Percentiles rank a stretch among this genome's conserved stretches.
Evolutionary conservation across 371 early-diverging fungal species (phyloP).

Genomic region (Dentiscutata heterogama): DNA sequence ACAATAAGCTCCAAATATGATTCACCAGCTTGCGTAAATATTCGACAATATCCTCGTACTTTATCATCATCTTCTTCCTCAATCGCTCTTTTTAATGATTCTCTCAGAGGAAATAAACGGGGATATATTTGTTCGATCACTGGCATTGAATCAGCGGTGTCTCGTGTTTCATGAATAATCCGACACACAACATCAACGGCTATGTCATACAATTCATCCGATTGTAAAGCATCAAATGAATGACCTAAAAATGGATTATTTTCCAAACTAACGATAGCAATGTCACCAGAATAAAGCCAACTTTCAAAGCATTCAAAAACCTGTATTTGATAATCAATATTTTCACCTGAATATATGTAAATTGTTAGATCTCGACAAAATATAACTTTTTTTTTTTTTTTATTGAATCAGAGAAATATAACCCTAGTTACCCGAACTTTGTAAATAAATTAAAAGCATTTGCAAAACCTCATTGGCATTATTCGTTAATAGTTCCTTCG

Average conservation of each 20-base stretch:
- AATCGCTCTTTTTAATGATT: slow-evolving; percentile 58
- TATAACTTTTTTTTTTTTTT: background rate
- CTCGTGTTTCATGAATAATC: slow-evolving; percentile 81
- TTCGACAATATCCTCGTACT: slow-evolving; percentile 79
- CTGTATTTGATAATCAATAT: slow-evolving; percentile 65
- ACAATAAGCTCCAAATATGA: slow-evolving; percentile 81
- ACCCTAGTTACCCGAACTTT: slow-evolving; percentile 65
- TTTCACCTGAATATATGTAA: slow-evolving; percentile 53
- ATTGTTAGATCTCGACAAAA: slow-evolving; percentile 10
- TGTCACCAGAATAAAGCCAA: slow-evolving; percentile 90
- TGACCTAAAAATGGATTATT: slow-evolving; percentile 77
- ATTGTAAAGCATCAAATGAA: slow-evolving; percentile 78
- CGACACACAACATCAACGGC: slow-evolving; percentile 88
- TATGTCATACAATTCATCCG: slow-evolving; percentile 80
- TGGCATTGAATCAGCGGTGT: slow-evolving; percentile 62
- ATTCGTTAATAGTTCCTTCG: slow-evolving; percentile 69
- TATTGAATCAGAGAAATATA: background rate
- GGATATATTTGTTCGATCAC: slow-evolving; percentile 76
- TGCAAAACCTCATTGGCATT: slow-evolving; percentile 73
- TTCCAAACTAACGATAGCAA: slow-evolving; percentile 70
- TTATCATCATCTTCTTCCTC: slow-evolving; percentile 67
- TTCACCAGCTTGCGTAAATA: slow-evolving; percentile 90
- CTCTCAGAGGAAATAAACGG: slow-evolving; percentile 61
- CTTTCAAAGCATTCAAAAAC: slow-evolving; percentile 80
- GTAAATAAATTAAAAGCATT: slow-evolving; percentile 72